A percentile compares a stretch with the other conserved stretches of the same genome.
These are phyloP conservation scores for Nitzschia sp. DNA, from an alignment of 108 stramenopile genomes.

Conservation along the genomic window DNA sequence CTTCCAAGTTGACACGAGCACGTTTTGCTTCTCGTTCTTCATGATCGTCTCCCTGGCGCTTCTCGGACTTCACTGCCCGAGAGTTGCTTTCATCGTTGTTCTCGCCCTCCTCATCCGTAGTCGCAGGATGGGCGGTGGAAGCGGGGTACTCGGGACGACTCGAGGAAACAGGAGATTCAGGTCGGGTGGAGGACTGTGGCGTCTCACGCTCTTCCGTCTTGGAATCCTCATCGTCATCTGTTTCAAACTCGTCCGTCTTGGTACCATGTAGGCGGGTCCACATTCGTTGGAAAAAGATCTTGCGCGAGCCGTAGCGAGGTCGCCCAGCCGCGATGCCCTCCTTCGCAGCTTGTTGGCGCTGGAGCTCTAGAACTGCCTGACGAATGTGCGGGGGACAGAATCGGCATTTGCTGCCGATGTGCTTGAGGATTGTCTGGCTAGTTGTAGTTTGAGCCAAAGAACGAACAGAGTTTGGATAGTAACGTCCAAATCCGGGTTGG, in stretches of 20 bases:
- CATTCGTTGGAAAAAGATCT: slow-evolving; percentile 73
- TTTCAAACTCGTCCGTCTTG: slow-evolving; percentile 17
- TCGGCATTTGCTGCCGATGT: slow-evolving; percentile 62
- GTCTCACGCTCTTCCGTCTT: slow-evolving; percentile 3
- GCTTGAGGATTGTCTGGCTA: slow-evolving; percentile 75
- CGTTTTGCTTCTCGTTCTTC: slow-evolving; percentile 11
- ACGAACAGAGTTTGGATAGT: slow-evolving; percentile 63
- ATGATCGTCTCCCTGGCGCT: neutral
- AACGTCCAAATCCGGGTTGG: slow-evolving; percentile 68
- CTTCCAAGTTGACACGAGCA: slow-evolving; percentile 9
- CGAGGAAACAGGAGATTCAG: too few relatives aligned
- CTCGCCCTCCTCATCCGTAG: slow-evolving; percentile 11
- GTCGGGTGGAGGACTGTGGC: neutral
- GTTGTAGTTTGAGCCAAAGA: slow-evolving; percentile 81
- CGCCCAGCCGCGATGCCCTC: slow-evolving; percentile 45
- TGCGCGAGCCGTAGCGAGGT: slow-evolving; percentile 71
- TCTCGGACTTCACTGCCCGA: neutral
- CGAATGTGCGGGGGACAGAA: slow-evolving; percentile 53
- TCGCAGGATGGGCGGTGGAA: neutral
- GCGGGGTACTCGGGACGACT: neutral
- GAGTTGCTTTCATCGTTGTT: slow-evolving; percentile 1
- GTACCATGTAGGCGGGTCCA: slow-evolving; percentile 64
- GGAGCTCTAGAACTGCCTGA: slow-evolving; percentile 46
- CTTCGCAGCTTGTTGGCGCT: slow-evolving; percentile 40
- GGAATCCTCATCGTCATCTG: slow-evolving; percentile 22